Base-by-base conservation (phyloP, 2,329 filamentous ascomycete genomes). In the Graphiopsis chlorocephala region DNA sequence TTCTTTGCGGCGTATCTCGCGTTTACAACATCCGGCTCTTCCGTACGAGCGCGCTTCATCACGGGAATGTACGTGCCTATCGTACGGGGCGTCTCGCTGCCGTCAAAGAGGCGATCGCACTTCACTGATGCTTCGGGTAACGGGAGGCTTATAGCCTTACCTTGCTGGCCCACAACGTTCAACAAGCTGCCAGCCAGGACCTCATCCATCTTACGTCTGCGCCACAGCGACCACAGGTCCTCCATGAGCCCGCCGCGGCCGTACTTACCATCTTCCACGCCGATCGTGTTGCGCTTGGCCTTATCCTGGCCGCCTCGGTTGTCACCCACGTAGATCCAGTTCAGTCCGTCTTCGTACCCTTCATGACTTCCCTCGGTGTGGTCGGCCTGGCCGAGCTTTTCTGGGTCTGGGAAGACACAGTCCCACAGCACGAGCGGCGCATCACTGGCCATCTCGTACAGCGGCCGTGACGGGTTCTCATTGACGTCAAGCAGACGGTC, bases 381-480 rank as follows among this genome's bases (percentile, higher is more conserved):
- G 53, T 80, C 77, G 1, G 75, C 74, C 55, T 78, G 77, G 14
- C 71, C 69, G 48, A 77, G 73, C 29, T 78, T 77, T 65, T 82
- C 73, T 6, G 67, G 66, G 52, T 79, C 79, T 0, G 92, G 92
- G 77, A 97, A 99, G 35, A 96, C 84, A 78, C 94, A 98, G 78
- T 98, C 92, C 94, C 94, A 98, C 6, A 99, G 85, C 17, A 98
- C 95, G 10, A 99, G 85, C 2, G 95, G 94, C 28, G 88, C 86
- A 75, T 98, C 94, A 58, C 89, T 88, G 0, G 95, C 95, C 88
- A 99, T 96, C 73, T 90, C 87, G 79, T 98, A 99, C 67, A 86
- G 86, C 1, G 95, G 95, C 68, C 90, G 88, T n/a, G 87, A 80
- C 2, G 93, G 92, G 71, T 88, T 89, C 68, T 84, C 84, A 29